Percentiles rank a stretch among this genome's conserved stretches.
phyloP scores from a whole-genome alignment of 441 rosid genomes.

The Brassica balearica region DNA sequence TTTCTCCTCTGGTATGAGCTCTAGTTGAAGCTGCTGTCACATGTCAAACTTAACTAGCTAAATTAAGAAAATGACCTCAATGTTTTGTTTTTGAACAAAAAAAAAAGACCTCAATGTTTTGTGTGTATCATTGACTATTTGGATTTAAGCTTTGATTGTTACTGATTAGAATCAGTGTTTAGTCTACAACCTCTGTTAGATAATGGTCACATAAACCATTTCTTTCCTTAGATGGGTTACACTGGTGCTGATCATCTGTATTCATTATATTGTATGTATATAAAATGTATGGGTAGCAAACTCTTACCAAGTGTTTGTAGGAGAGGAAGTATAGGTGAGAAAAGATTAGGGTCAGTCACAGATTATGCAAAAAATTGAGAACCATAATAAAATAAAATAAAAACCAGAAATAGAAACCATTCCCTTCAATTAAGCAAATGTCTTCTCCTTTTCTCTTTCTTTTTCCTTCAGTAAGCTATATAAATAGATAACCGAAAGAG shows the following conservation, averaged over 20 bases:
- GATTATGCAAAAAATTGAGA: constrained; percentile 27
- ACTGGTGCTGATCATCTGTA: constrained; percentile 10
- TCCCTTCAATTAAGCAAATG: constrained; percentile 43
- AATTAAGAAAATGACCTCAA: neutral
- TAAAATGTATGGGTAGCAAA: constrained; percentile 20
- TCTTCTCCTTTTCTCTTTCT: constrained; percentile 23
- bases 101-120: neutral
- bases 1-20: neutral
- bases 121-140: constrained; percentile 9
- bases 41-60: neutral
- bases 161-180: constrained; percentile 20
- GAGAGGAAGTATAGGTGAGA: constrained; percentile 48
- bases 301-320: constrained; percentile 40
- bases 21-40: constrained; percentile 23
- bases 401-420: constrained; percentile 38
- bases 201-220: constrained; percentile 16
- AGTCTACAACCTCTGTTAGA: constrained; percentile 16
- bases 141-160: constrained; percentile 19
- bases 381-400: constrained; percentile 25
- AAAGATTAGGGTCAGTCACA: constrained; percentile 42
- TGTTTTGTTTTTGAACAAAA: neutral
- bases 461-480: constrained; percentile 12
- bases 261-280: constrained; percentile 1
- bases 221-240: constrained; percentile 31
- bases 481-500: constrained; percentile 6